Evolutionary conservation across 23 red algal species (phyloP), one percentile per base, ranked within the genome.

Genomic region (Gracilaria vermiculophylla): DNA sequence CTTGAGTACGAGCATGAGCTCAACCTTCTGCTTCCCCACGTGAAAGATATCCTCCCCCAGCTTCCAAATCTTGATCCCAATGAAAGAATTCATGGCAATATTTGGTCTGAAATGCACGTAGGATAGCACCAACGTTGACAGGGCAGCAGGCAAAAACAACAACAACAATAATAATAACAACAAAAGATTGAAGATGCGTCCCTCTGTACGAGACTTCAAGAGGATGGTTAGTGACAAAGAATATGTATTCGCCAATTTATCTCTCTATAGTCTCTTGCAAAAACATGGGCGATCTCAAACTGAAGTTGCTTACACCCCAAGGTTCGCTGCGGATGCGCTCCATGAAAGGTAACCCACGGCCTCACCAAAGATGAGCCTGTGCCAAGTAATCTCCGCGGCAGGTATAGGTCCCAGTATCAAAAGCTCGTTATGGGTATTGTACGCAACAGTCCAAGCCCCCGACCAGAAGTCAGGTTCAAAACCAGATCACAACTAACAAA

Each of bases 171-270:
- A 34, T 2, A 31, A 60, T 10, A 60, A 6, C 27, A 60, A 47
- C 12, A 47, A 47, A 60, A 29, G n/a, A n/a, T n/a, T n/a, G 27
- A 66, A 66, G 61, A 9, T 16, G 61, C 25, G 61, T 66, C 36
- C 5, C 61, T 66, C 28, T 66, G 27, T 66, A 66, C 61, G 33
- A 41, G 64, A 41, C 31, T 14, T 70, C 64, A 32, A 70, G 64
- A 70, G 37, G 64, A 70, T 70, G 3, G 64, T 70, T 70, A 39
- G 42, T 70, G 64, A 41, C 64, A 32, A 42, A 70, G 42, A 35
- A 70, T 70, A 70, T 70, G 64, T 12, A 20, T n/a, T n/a, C 64
- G 42, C 64, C 55, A 70, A 70, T 16, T 70, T 31, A 39, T 19
- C 33, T 35, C 64, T 70, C 64, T 70, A 32, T 70, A 17, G 13